phyloP scores from a whole-genome alignment of 106 monocot genomes.

The Platanthera guangdongensis region DNA sequence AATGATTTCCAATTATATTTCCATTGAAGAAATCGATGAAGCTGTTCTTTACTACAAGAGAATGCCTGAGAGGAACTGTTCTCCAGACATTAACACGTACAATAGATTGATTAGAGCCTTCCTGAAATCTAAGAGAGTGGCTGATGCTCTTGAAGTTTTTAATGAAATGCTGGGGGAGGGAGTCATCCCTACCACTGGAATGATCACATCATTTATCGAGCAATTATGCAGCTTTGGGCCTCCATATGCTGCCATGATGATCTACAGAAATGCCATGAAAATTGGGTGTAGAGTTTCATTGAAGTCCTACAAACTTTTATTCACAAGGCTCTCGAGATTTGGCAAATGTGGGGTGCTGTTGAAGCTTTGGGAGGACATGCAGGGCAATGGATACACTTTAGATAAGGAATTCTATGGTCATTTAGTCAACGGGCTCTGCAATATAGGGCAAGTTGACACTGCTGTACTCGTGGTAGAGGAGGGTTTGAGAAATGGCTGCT shows the following conservation, averaged over 20 bases:
- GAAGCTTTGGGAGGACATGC: slow-evolving; percentile 92
- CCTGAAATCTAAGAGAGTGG: slow-evolving; percentile 64
- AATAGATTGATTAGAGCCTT: slow-evolving; percentile 53
- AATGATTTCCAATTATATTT: slow-evolving; percentile 64
- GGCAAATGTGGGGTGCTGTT: slow-evolving; percentile 74
- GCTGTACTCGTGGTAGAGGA: slow-evolving; percentile 79
- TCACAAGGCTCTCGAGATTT: slow-evolving; percentile 79
- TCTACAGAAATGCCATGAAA: slow-evolving; percentile 71
- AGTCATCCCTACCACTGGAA: slow-evolving; percentile 55
- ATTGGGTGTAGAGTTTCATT: slow-evolving; percentile 61
- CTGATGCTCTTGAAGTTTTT: slow-evolving; percentile 78
- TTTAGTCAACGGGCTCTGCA: slow-evolving; percentile 85
- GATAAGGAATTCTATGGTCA: slow-evolving; percentile 86
- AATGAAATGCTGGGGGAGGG: slow-evolving; percentile 66
- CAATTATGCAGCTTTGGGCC: slow-evolving; percentile 83
- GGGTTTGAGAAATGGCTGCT: slow-evolving; percentile 59
- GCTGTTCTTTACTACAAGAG: slow-evolving; percentile 47
- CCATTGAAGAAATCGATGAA: slow-evolving; percentile 47
- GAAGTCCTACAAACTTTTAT: slow-evolving; percentile 88
- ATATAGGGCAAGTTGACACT: slow-evolving; percentile 68
- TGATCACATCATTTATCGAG: slow-evolving; percentile 66
- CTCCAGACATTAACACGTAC: slow-evolving; percentile 44
- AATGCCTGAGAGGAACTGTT: slow-evolving; percentile 39
- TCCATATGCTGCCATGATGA: slow-evolving; percentile 88
- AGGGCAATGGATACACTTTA: slow-evolving; percentile 54